These are phyloP conservation scores for Cladobotryum protrusum DNA, from an alignment of 2,329 filamentous ascomycete genomes.

Conservation along the genomic window DNA sequence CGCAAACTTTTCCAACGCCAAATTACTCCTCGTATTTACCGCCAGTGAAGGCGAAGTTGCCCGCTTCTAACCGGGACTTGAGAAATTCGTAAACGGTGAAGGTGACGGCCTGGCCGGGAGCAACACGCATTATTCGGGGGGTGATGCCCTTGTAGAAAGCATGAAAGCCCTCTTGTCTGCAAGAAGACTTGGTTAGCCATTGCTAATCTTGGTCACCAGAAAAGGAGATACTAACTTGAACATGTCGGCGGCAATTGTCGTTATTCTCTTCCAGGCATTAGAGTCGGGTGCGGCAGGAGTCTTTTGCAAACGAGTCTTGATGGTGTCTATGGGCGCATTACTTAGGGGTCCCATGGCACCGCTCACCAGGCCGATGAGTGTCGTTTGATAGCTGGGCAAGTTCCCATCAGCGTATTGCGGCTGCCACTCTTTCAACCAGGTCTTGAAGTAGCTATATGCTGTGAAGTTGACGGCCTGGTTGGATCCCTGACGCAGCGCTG, in stretches of 20 bases:
- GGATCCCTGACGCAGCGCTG: conserved; percentile 85
- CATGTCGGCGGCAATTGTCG: conserved; percentile 73
- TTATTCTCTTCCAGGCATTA: conserved; percentile 73
- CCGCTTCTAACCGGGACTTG: conserved; percentile 65
- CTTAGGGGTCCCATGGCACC: conserved; percentile 94
- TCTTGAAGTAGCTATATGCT: conserved; percentile 91
- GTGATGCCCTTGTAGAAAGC: conserved; percentile 99
- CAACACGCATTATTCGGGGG: conserved; percentile 92
- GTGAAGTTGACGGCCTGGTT: conserved; percentile 99
- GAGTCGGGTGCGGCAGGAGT: conserved; percentile 76
- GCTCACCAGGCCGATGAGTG: conserved; percentile 79
- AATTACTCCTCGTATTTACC: conserved; percentile 60
- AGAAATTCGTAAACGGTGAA: conserved; percentile 75
- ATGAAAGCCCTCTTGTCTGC: conserved; percentile 80
- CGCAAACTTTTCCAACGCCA: background rate
- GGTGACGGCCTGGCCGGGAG: conserved; percentile 80
- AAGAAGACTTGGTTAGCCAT: background rate
- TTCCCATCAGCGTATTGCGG: conserved; percentile 57
- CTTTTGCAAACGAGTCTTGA: conserved; percentile 94
- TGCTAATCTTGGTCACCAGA: background rate
- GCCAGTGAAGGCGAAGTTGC: conserved; percentile 52
- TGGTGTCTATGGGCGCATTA: conserved; percentile 97
- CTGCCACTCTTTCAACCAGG: conserved; percentile 65
- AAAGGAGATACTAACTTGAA: conserved; percentile 54
- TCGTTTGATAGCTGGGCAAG: conserved; percentile 85